Evolutionary conservation across 371 early-diverging fungal species (phyloP).

Genomic region (Mucor velutinosus): DNA sequence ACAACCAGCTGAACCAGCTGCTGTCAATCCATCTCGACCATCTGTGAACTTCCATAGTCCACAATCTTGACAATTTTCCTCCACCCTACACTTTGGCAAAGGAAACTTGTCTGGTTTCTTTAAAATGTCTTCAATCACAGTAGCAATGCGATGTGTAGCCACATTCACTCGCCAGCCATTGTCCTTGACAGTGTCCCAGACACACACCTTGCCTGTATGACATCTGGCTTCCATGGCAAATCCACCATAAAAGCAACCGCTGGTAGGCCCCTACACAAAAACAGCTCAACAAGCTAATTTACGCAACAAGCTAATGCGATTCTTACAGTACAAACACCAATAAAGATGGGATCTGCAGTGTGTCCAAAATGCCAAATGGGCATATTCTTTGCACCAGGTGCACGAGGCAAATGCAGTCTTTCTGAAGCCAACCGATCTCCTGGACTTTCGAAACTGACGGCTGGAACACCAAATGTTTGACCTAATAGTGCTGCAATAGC

Average conservation of each 20-base stretch:
- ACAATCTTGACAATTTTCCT: conserved; percentile 77
- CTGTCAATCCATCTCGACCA: conserved; percentile 23
- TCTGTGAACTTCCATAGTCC: conserved; percentile 70
- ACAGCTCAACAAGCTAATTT: too few species aligned
- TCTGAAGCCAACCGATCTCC: conserved; percentile 83
- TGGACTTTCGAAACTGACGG: conserved; percentile 86
- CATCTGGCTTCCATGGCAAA: conserved; percentile 86
- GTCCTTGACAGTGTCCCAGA: conserved; percentile 71
- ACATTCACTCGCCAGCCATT: conserved; percentile 77
- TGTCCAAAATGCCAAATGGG: conserved; percentile 94
- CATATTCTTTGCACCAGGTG: conserved; percentile 55
- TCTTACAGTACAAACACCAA: conserved; percentile 83
- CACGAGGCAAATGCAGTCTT: conserved; percentile 77
- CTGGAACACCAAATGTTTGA: conserved; percentile 85
- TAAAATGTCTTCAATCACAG: conserved; percentile 83
- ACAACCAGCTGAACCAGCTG: not conserved
- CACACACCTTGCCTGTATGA: conserved; percentile 61
- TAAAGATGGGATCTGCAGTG: conserved; percentile 91
- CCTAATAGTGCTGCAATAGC: conserved; percentile 82
- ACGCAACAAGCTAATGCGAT: too few species aligned
- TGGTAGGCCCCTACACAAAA: conserved; percentile 62
- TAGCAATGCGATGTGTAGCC: conserved; percentile 75
- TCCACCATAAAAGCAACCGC: conserved; percentile 86
- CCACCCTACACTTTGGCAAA: conserved; percentile 56
- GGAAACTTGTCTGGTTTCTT: conserved; percentile 53